Percentiles rank a stretch among this genome's conserved stretches.
Conservation (phyloP, 768 basidiomycete species). For the Tremella fuciformis region DNA sequence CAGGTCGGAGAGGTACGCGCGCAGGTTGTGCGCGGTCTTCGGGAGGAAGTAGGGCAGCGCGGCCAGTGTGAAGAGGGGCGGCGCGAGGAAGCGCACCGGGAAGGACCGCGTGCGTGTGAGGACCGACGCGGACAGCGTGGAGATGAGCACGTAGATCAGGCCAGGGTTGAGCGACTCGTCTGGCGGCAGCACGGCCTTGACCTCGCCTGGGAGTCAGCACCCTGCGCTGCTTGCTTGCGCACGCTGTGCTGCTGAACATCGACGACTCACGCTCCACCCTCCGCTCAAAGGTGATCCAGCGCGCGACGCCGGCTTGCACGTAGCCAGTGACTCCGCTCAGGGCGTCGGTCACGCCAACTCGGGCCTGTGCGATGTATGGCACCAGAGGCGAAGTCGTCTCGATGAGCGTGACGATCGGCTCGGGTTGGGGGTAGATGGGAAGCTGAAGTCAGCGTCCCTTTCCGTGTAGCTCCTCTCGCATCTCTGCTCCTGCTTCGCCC, state of each 20-base stretch:
- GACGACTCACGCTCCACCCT: slow-evolving; percentile 68
- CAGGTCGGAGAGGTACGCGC: slow-evolving; percentile 63
- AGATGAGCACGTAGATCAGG: slow-evolving; percentile 83
- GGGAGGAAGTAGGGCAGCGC: slow-evolving; percentile 84
- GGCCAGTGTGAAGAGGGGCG: slow-evolving; percentile 67
- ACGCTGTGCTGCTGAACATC: not conserved
- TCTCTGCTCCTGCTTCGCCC: too few relatives aligned
- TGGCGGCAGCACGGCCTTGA: slow-evolving; percentile 76
- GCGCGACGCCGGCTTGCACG: slow-evolving; percentile 69
- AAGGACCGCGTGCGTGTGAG: slow-evolving; percentile 72
- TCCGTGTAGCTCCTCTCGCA: too few relatives aligned
- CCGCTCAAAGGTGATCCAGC: slow-evolving; percentile 83
- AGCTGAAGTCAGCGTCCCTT: slow-evolving; percentile 56
- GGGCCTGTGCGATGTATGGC: slow-evolving; percentile 67
- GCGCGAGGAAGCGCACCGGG: slow-evolving; percentile 67
- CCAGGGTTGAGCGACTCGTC: slow-evolving; percentile 83
- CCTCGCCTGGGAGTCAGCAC: slow-evolving; percentile 59
- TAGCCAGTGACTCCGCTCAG: slow-evolving; percentile 62
- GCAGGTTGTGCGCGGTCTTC: slow-evolving; percentile 68
- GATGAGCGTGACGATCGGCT: slow-evolving; percentile 64
- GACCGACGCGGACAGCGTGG: slow-evolving; percentile 83
- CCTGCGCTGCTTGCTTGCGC: not conserved
- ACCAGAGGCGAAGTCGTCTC: slow-evolving; percentile 74
- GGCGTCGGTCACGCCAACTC: slow-evolving; percentile 62
- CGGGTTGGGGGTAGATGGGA: slow-evolving; percentile 72